phyloP scores from a whole-genome alignment of 495 filamentous ascomycete genomes.

The Aspergillus diversus region DNA sequence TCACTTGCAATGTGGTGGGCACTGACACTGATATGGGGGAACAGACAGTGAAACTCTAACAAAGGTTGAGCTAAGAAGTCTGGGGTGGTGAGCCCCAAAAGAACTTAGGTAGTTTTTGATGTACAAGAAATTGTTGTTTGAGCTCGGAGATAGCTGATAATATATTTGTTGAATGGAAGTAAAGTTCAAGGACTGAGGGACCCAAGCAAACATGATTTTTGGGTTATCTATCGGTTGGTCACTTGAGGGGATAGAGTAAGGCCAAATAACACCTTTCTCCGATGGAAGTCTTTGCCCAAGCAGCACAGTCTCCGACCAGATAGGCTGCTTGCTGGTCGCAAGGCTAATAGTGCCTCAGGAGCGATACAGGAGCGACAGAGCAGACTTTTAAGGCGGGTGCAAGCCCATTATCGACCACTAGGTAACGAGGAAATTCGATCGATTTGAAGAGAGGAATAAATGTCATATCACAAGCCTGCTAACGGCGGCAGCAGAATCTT shows the following conservation, averaged over 20 bases:
- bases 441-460: background rate
- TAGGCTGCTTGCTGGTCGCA: background rate
- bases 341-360: background rate
- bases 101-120: background rate
- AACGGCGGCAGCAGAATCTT: background rate
- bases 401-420: background rate
- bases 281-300: background rate
- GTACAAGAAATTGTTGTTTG: background rate
- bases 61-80: no score
- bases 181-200: background rate
- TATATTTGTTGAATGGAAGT: constrained; percentile 1
- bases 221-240: background rate
- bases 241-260: background rate
- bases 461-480: background rate
- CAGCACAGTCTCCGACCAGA: no score
- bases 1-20: background rate
- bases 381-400: background rate
- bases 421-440: background rate
- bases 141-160: background rate
- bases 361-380: background rate
- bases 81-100: background rate
- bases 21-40: no score
- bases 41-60: no score
- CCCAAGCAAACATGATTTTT: constrained; percentile 7
- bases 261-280: background rate